Conservation (phyloP, 148 eudicot species). For the Salicornia ramosissima region DNA sequence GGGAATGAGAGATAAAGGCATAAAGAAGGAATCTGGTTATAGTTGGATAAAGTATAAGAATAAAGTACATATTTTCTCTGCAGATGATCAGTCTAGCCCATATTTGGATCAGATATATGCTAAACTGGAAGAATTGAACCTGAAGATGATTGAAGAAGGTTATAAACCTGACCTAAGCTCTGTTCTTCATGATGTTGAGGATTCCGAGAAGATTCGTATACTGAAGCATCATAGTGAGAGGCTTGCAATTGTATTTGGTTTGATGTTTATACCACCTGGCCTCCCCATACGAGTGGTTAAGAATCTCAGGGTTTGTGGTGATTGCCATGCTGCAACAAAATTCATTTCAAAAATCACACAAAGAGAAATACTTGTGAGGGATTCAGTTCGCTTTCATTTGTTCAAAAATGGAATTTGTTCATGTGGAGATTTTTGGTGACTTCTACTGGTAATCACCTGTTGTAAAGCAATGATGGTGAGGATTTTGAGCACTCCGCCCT, state of each 20-base stretch:
- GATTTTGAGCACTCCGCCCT: neutral
- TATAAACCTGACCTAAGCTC: slow-evolving; percentile 67
- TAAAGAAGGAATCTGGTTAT: slow-evolving; percentile 78
- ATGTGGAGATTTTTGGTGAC: slow-evolving; percentile 98
- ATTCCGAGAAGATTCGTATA: slow-evolving; percentile 67
- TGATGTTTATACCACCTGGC: slow-evolving; percentile 64
- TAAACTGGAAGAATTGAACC: slow-evolving; percentile 51
- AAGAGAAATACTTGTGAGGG: slow-evolving; percentile 96
- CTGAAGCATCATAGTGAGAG: slow-evolving; percentile 86
- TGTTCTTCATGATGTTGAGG: slow-evolving; percentile 74
- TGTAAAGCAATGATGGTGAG: neutral
- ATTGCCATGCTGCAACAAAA: slow-evolving; percentile 87
- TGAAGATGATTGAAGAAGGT: slow-evolving; percentile 67
- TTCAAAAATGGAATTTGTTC: slow-evolving; percentile 92
- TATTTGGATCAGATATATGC: slow-evolving; percentile 57
- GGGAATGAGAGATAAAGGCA: slow-evolving; percentile 68
- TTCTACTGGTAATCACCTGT: neutral
- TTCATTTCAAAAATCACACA: slow-evolving; percentile 72
- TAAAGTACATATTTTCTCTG: slow-evolving; percentile 73
- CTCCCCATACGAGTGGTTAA: slow-evolving; percentile 74
- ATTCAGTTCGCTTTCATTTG: slow-evolving; percentile 85
- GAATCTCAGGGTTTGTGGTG: slow-evolving; percentile 91
- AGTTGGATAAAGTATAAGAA: slow-evolving; percentile 90
- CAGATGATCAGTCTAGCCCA: slow-evolving; percentile 79
- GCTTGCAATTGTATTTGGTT: slow-evolving; percentile 91